Evolutionary conservation across 495 filamentous ascomycete genomes (phyloP).

Genomic region (Xeromyces bisporus): DNA sequence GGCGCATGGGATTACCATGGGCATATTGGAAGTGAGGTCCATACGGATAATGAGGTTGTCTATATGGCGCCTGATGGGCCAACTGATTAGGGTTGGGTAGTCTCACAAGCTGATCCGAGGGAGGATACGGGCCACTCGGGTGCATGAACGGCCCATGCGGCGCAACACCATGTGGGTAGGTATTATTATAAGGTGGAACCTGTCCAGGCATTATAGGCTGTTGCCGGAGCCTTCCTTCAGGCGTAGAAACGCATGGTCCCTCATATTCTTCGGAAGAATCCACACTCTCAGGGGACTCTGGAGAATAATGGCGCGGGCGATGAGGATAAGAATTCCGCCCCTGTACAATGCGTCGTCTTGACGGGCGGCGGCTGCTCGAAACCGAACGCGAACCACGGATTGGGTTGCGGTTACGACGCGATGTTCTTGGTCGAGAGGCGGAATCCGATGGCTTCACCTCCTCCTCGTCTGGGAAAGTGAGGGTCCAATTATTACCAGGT

Average conservation of each 20-base stretch:
- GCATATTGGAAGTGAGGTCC: constrained; percentile 18
- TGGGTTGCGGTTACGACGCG: constrained; percentile 22
- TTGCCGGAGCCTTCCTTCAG: constrained; percentile 22
- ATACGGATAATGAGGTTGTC: constrained; percentile 22
- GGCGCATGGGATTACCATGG: constrained; percentile 17
- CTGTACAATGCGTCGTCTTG: constrained; percentile 23
- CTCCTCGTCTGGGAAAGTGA: constrained; percentile 45
- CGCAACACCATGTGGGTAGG: constrained; percentile 15
- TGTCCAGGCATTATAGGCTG: constrained; percentile 17
- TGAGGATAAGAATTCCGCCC: constrained; percentile 22
- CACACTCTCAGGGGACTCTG: constrained; percentile 35
- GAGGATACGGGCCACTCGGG: constrained; percentile 13
- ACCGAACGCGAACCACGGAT: constrained; percentile 26
- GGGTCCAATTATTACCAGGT: constrained; percentile 34
- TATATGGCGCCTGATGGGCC: constrained; percentile 17
- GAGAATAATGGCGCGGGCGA: constrained; percentile 30
- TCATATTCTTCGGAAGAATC: constrained; percentile 37
- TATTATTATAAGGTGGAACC: constrained; percentile 15
- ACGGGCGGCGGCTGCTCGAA: constrained; percentile 24
- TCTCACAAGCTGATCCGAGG: constrained; percentile 25
- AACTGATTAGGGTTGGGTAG: constrained; percentile 22
- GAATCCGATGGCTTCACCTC: constrained; percentile 68
- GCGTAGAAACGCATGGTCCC: constrained; percentile 16
- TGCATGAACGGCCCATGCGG: constrained; percentile 12
- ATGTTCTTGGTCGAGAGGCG: constrained; percentile 48